These are phyloP conservation scores for Globisporangium apiculatum DNA, from an alignment of 352 stramenopile genomes.

Conservation along the genomic window DNA sequence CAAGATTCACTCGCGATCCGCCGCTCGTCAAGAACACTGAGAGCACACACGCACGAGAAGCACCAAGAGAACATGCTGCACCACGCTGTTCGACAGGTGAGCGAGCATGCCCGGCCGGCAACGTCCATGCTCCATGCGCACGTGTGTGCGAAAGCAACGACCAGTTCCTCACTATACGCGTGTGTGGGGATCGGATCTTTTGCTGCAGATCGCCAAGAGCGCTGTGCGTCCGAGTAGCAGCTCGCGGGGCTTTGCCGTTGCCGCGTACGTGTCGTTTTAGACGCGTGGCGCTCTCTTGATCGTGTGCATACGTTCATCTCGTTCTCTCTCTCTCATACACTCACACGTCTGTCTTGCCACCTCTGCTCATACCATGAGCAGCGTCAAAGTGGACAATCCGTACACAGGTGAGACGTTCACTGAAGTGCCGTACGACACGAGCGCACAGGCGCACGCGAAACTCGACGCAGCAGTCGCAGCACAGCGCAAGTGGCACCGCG, in stretches of 20 bases:
- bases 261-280: not conserved
- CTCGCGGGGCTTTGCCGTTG: constrained; percentile 4
- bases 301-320: not conserved
- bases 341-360: no score
- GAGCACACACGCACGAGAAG: not conserved
- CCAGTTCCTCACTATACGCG: no score
- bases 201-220: constrained; percentile 8
- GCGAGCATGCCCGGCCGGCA: not conserved
- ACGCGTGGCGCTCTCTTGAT: not conserved
- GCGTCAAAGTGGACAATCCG: constrained; percentile 66
- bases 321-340: not conserved
- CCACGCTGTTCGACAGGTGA: not conserved
- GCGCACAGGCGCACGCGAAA: constrained; percentile 43
- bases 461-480: constrained; percentile 45
- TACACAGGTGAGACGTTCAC: constrained; percentile 63
- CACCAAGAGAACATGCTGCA: not conserved
- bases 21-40: not conserved
- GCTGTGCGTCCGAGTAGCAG: constrained; percentile 2
- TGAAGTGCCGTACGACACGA: constrained; percentile 55
- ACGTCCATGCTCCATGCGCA: not conserved
- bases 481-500: constrained; percentile 52
- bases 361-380: constrained; percentile 4
- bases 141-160: no score
- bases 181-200: not conserved
- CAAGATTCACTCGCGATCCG: no score